Evolutionary conservation across 768 basidiomycete species (phyloP).

Genomic region (Phylloporus sp.): DNA sequence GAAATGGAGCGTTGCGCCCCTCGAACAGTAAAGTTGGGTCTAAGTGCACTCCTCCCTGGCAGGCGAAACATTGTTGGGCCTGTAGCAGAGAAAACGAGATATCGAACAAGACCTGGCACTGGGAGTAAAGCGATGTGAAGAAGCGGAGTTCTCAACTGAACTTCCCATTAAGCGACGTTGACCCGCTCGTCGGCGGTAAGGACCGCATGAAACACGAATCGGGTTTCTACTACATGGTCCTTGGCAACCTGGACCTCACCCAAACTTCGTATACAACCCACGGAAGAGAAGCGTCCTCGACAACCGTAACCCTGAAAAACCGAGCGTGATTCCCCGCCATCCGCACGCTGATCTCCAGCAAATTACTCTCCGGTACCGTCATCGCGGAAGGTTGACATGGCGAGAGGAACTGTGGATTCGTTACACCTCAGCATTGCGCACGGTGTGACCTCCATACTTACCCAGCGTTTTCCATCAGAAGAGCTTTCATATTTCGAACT

Average conservation of each 20-base stretch:
- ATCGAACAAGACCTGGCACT: slow-evolving; percentile 2
- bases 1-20: slow-evolving; percentile 48
- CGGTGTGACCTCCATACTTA: slow-evolving; percentile 13
- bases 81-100: neutral
- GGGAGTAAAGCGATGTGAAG: slow-evolving; percentile 6
- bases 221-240: slow-evolving; percentile 6
- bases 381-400: slow-evolving; percentile 7
- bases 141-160: slow-evolving; percentile 19
- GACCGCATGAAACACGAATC: neutral
- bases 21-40: slow-evolving; percentile 12
- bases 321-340: slow-evolving; percentile 19
- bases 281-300: slow-evolving; percentile 22
- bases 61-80: slow-evolving; percentile 21
- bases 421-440: neutral
- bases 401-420: slow-evolving; percentile 13
- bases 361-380: neutral
- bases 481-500: slow-evolving; percentile 29
- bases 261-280: slow-evolving; percentile 42
- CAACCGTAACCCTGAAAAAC: slow-evolving; percentile 29
- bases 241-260: slow-evolving; percentile 25
- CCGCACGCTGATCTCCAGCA: slow-evolving; percentile 26
- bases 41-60: slow-evolving; percentile 13
- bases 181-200: too few species aligned
- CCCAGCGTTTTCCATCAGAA: slow-evolving; percentile 30
- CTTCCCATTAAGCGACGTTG: neutral